Evolutionary conservation across 164 flowering plant genomes (phyloP), one percentile per base, ranked within the genome.

Genomic region (Vitis rupestris): DNA sequence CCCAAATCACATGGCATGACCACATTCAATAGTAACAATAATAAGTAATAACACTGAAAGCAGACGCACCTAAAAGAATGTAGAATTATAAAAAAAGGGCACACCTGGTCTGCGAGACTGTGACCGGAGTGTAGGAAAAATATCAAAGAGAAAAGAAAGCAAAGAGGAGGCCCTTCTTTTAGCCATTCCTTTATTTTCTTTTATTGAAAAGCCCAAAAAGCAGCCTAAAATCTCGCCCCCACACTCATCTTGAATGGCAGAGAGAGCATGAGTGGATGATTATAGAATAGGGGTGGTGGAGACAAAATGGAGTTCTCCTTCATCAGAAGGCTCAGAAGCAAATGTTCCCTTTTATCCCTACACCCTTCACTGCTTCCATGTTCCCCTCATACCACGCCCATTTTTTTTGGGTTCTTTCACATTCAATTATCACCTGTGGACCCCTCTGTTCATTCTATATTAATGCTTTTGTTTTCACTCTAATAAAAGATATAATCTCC

Each of bases 311-410:
- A 37, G 65, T 6, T 60, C 58, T 15, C 27, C 44, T 54, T 61
- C 27, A 72, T 57, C 66, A 64, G 66, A 68, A 70, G 51, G 27
- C 48, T 72, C 74, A 72, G 74, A 72, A 64, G 72, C 47, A 68
- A 69, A 61, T 80, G 85, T 82, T 70, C 63, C 83, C 85, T 75
- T 66, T 31, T 51, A 75, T 64, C 81, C 85, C 78, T 73, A 78
- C 83, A 82, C 0, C 19, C 48, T 29, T 0, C 70, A 50, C 78
- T 73, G 76, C 74, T 74, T 70, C 70, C 49, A 67, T 82, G 78
- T 71, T 71, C 76, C 76, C 79, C 60, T 72, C 74, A 54, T 52
- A 63, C 79, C 80, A 76, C 79, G 78, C 82, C 67, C 54, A 2
- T 11, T 61, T 65, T 37, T 61, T 65, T 50, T 68, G 14, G 65